Percentiles rank a stretch among this genome's conserved stretches.
phyloP scores from a whole-genome alignment of 2,329 filamentous ascomycete species.

The Ophiocordyceps unilateralis region DNA sequence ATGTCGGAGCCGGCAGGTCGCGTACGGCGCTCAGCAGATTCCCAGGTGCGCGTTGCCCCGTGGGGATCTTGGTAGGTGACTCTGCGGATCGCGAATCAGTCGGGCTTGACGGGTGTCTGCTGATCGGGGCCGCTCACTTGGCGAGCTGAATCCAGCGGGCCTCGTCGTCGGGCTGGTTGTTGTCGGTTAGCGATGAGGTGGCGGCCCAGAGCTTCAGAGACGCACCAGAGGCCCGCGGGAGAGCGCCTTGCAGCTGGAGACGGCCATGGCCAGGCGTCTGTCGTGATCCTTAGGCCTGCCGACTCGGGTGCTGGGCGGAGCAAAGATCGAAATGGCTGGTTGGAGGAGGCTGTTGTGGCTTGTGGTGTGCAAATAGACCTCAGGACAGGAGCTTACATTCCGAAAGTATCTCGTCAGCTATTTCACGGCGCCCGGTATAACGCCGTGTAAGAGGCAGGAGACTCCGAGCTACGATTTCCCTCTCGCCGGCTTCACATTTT shows the following conservation, averaged over 20 bases:
- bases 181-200: background rate
- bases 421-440: too few relatives aligned
- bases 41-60: constrained; percentile 45
- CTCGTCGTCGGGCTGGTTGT: constrained; percentile 28
- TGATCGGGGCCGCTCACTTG: constrained; percentile 23
- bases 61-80: constrained; percentile 48
- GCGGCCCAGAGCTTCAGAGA: background rate
- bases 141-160: constrained; percentile 43
- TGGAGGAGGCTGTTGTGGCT: too few relatives aligned
- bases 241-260: constrained; percentile 23
- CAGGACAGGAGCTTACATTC: too few relatives aligned
- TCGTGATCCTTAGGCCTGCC: too few relatives aligned
- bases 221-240: constrained; percentile 27
- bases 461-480: too few relatives aligned
- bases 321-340: too few relatives aligned
- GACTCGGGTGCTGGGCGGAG: too few relatives aligned
- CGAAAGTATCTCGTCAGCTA: too few relatives aligned
- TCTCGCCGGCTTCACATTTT: too few relatives aligned
- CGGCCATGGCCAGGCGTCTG: too few relatives aligned
- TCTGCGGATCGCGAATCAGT: constrained; percentile 14
- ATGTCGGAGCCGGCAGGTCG: constrained; percentile 43
- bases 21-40: constrained; percentile 55
- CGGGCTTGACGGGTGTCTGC: background rate
- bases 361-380: too few relatives aligned
- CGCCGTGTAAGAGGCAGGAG: too few relatives aligned